A percentile compares a stretch with the other conserved stretches of the same genome.
Evolutionary conservation across 371 early-diverging fungal species (phyloP).

Genomic region (Mortierella sp.): DNA sequence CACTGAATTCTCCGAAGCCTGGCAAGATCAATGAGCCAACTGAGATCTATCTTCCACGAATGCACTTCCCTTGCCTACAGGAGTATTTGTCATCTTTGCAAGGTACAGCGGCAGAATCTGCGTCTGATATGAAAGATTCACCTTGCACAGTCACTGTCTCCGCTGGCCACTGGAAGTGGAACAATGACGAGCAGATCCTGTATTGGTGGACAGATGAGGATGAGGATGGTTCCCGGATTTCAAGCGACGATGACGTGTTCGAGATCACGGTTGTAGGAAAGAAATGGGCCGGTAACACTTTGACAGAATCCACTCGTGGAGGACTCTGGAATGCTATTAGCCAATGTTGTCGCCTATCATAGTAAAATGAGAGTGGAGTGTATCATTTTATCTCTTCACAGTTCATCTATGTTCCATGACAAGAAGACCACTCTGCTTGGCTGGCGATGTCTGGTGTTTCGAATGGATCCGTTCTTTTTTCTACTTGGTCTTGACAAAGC

Average conservation of each 20-base stretch:
- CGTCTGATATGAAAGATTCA: constrained; percentile 7
- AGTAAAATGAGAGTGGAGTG: constrained; percentile 10
- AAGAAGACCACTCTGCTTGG: no score
- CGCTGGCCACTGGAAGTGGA: constrained; percentile 47
- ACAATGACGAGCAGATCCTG: constrained; percentile 36
- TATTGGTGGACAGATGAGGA: constrained; percentile 48
- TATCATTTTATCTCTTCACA: no score
- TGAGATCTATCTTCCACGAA: constrained; percentile 58
- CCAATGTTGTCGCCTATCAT: constrained; percentile 41
- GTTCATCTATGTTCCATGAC: constrained; percentile 6
- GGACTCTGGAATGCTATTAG: constrained; percentile 25
- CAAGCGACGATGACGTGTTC: constrained; percentile 23
- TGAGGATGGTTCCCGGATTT: no score
- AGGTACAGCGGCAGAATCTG: neutral
- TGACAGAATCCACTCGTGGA: neutral
- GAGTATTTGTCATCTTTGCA: constrained; percentile 32
- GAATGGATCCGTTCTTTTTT: constrained; percentile 8
- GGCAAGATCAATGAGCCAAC: constrained; percentile 42
- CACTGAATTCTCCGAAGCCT: constrained; percentile 29
- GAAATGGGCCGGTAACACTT: constrained; percentile 43
- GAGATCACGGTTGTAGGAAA: constrained; percentile 49
- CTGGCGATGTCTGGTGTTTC: neutral
- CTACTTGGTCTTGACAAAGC: constrained; percentile 88
- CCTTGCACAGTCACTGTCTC: constrained; percentile 43
- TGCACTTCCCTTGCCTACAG: constrained; percentile 54